These are phyloP conservation scores for Malassezia sp. DNA, from an alignment of 1,284 basidiomycete species.

Conservation along the genomic window DNA sequence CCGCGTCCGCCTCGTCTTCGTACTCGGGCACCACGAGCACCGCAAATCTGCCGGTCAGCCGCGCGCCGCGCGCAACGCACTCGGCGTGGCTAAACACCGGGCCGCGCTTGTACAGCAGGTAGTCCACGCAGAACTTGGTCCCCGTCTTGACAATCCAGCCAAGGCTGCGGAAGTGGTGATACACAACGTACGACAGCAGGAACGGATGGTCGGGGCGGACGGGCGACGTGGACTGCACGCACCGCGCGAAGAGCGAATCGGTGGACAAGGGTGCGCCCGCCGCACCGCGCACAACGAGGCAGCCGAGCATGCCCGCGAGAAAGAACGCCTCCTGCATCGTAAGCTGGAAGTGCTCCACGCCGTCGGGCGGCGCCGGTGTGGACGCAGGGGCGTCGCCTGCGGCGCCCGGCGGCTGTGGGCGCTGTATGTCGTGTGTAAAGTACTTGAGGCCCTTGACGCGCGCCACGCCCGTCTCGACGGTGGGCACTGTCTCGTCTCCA, in stretches of 20 bases:
- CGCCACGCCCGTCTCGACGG: slow-evolving; percentile 26
- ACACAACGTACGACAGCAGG: slow-evolving; percentile 75
- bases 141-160: slow-evolving; percentile 97
- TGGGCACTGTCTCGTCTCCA: slow-evolving; percentile 28
- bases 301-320: slow-evolving; percentile 69
- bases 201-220: slow-evolving; percentile 69
- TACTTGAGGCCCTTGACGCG: slow-evolving; percentile 37
- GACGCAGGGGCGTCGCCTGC: too few relatives aligned
- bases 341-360: slow-evolving; percentile 83
- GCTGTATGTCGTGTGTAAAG: slow-evolving; percentile 24
- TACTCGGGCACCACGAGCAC: slow-evolving; percentile 79
- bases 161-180: slow-evolving; percentile 88
- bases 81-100: slow-evolving; percentile 93
- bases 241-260: slow-evolving; percentile 21
- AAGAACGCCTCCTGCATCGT: slow-evolving; percentile 88
- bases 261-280: slow-evolving; percentile 11
- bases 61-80: too few relatives aligned
- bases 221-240: slow-evolving; percentile 19
- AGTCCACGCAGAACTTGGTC: slow-evolving; percentile 94
- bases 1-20: slow-evolving; percentile 63
- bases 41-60: too few relatives aligned
- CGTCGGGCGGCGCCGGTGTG: slow-evolving; percentile 32
- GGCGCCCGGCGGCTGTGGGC: too few relatives aligned
- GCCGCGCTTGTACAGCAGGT: slow-evolving; percentile 83
- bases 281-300: slow-evolving; percentile 56